These are phyloP conservation scores for Lotus japonicus DNA, from an alignment of 306 rosid species.

Conservation along the genomic window DNA sequence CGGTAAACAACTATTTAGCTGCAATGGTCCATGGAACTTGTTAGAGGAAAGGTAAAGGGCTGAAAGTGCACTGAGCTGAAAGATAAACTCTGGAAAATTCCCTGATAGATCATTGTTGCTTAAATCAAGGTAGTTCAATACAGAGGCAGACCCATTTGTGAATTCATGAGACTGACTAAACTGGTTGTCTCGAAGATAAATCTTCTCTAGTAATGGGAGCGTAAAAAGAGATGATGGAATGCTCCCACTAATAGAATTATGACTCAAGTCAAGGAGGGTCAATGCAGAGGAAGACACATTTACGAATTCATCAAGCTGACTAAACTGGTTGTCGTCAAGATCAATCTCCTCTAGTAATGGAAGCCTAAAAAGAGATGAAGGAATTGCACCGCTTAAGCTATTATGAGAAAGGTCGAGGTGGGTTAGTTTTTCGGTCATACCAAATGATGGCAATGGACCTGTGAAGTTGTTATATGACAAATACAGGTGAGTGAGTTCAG, in stretches of 20 bases:
- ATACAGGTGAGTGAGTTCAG: not conserved
- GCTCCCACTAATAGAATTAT: too few species aligned
- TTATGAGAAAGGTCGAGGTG: slow-evolving; percentile 15
- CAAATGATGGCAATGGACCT: slow-evolving; percentile 16
- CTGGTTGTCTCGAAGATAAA: slow-evolving; percentile 3
- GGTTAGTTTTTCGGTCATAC: not conserved
- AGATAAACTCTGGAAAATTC: slow-evolving; percentile 24
- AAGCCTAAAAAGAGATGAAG: slow-evolving; percentile 14
- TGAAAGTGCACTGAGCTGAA: slow-evolving; percentile 5
- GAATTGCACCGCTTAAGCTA: slow-evolving; percentile 15
- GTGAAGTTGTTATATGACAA: slow-evolving; percentile 3
- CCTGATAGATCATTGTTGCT: slow-evolving; percentile 40
- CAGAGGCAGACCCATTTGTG: not conserved
- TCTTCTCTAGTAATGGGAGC: not conserved
- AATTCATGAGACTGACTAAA: slow-evolving; percentile 18
- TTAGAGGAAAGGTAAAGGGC: slow-evolving; percentile 34
- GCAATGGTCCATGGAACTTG: slow-evolving; percentile 31
- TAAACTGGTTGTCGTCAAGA: slow-evolving; percentile 20
- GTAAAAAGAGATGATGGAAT: slow-evolving; percentile 20
- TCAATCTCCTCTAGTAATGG: not conserved
- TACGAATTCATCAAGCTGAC: not conserved
- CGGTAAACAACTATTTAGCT: not conserved
- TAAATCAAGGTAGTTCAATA: slow-evolving; percentile 29
- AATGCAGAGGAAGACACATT: not conserved
- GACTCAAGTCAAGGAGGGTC: too few species aligned